Base-by-base conservation (phyloP, 345 rosid genomes). In the Dimocarpus longan region DNA sequence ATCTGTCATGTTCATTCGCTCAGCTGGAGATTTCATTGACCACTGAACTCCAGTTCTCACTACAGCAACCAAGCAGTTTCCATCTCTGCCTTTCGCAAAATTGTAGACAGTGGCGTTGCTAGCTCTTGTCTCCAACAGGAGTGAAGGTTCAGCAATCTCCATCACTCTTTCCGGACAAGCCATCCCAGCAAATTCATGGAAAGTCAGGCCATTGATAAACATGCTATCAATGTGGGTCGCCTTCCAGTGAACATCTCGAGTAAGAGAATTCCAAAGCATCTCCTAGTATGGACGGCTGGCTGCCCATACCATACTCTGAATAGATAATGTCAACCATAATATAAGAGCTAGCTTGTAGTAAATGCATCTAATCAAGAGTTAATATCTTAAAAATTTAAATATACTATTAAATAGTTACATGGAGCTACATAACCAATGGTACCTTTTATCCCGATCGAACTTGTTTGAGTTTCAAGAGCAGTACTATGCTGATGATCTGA, bases 31-130 rank as follows among this genome's bases (percentile, higher is more conserved):
- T 42, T 42, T 42, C 44, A 42, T 42, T 42, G 44, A 42, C 2
- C 44, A 42, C 44, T 4, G 44, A 42, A 42, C 44, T 42, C 80
- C 78, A 24, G 10, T 80, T 0, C 1, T 1, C 44, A 42, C 44
- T 4, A 42, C 44, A 42, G 44, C 81, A 76, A 5, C 79, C 85
- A 18, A 74, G 84, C 19, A 78, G 84, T 42, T 3, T 3, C 3
- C 44, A 42, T 42, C 44, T 42, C 44, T 7, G 8, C 5, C 1
- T 42, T 7, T 3, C 8, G 2, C 44, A 42, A 42, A 42, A 42
- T 42, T 42, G 44, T 42, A 0, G 8, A 42, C 8, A 13, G 19
- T 42, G 44, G 1, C 3, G 44, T 42, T 42, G 44, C 80, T 32
- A 24, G 7, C 40, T 89, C 42, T 54, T 22, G 18, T 64, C 71